Percentiles rank a stretch among this genome's conserved stretches.
Conservation (phyloP, 2,329 filamentous ascomycete species). For the Malbranchea zuffiana region DNA sequence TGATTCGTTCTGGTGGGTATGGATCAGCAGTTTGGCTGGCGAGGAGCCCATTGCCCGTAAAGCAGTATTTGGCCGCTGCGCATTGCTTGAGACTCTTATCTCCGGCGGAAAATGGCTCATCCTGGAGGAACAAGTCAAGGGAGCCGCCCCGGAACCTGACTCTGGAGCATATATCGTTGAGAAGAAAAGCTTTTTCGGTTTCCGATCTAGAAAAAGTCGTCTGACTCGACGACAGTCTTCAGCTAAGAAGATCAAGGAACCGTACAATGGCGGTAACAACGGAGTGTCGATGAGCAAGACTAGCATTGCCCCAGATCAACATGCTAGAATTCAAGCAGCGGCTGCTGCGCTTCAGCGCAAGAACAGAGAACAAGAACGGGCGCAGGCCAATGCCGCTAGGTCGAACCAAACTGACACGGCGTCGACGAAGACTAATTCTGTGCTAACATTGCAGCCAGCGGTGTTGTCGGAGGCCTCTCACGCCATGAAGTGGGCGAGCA, state of each 20-base stretch:
- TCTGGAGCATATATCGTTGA: slow-evolving; percentile 84
- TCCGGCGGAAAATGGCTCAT: slow-evolving; percentile 77
- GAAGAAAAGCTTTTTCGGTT: slow-evolving; percentile 91
- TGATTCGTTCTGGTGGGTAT: slow-evolving; percentile 99
- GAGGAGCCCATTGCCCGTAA: slow-evolving; percentile 82
- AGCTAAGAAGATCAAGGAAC: slow-evolving; percentile 48
- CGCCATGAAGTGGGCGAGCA: slow-evolving; percentile 92
- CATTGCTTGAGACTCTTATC: slow-evolving; percentile 80
- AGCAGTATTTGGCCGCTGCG: slow-evolving; percentile 85
- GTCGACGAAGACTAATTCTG: slow-evolving; percentile 69
- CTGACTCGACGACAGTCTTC: slow-evolving; percentile 60
- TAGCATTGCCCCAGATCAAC: slow-evolving; percentile 80
- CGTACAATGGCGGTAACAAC: slow-evolving; percentile 41
- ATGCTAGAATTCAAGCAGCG: slow-evolving; percentile 84
- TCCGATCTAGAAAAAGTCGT: slow-evolving; percentile 58
- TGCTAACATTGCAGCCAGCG: slow-evolving; percentile 74
- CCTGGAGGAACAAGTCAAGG: slow-evolving; percentile 92
- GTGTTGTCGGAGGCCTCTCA: slow-evolving; percentile 80
- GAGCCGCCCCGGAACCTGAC: slow-evolving; percentile 73
- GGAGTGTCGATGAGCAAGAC: slow-evolving; percentile 57
- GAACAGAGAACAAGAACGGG: slow-evolving; percentile 49
- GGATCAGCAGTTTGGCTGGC: slow-evolving; percentile 90
- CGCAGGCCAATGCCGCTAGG: slow-evolving; percentile 42
- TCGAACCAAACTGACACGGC: slow-evolving; percentile 45
- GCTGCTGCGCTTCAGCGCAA: slow-evolving; percentile 70